Conservation (phyloP, 805 yeast genomes). For the Saccharomyces kudriavzevii region DNA sequence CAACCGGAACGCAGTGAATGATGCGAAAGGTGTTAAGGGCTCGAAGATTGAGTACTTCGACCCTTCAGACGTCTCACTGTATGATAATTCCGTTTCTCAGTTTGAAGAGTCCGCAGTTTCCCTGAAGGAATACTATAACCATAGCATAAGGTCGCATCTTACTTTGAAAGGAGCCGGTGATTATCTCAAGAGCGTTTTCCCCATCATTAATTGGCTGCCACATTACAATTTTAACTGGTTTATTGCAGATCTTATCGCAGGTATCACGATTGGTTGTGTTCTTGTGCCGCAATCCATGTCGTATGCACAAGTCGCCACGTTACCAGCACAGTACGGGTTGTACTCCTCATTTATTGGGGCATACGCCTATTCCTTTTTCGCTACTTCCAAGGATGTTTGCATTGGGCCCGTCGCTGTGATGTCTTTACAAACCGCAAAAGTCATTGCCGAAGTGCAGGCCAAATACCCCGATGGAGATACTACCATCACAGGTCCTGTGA, state of each 20-base stretch:
- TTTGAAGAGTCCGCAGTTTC: conserved; percentile 18
- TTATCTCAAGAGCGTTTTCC: conserved; percentile 63
- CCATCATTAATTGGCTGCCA: conserved; percentile 74
- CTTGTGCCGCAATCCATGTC: conserved; percentile 95
- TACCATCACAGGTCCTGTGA: conserved; percentile 48
- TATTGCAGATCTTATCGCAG: conserved; percentile 78
- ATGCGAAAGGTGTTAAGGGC: not conserved
- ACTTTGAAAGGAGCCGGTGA: conserved; percentile 32
- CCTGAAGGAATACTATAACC: conserved; percentile 17
- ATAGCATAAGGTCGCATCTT: conserved; percentile 12
- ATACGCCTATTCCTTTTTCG: conserved; percentile 78
- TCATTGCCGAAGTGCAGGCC: conserved; percentile 53
- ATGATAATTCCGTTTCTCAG: conserved; percentile 4
- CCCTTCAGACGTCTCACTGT: not conserved
- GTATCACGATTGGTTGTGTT: conserved; percentile 87
- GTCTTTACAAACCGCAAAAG: conserved; percentile 79
- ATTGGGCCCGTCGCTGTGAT: conserved; percentile 97
- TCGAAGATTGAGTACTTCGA: conserved; percentile 6
- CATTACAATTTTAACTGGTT: conserved; percentile 79
- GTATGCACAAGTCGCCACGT: conserved; percentile 78
- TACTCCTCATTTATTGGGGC: conserved; percentile 92
- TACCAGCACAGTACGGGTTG: conserved; percentile 76
- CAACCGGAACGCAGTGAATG: not conserved
- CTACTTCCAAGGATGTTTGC: conserved; percentile 90
- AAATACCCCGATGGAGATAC: conserved; percentile 35